A percentile compares a stretch with the other conserved stretches of the same genome.
These are phyloP conservation scores for Fusarium albosuccineum DNA, from an alignment of 2,329 filamentous ascomycete genomes.

Conservation along the genomic window DNA sequence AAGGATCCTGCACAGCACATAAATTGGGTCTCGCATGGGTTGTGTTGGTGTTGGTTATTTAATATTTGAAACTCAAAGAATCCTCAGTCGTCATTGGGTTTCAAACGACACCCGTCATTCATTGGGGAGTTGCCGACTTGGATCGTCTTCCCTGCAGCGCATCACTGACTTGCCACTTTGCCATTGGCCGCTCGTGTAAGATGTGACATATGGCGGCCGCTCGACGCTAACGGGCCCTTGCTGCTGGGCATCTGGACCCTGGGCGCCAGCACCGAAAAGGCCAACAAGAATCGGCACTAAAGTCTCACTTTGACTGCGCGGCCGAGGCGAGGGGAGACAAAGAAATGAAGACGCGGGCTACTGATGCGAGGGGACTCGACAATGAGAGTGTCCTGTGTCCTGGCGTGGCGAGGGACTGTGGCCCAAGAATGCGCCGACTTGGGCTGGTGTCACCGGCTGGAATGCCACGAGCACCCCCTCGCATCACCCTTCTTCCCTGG, in stretches of 20 bases:
- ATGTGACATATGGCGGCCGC: conserved; percentile 12
- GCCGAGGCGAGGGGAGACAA: conserved; percentile 3
- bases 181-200: conserved; percentile 18
- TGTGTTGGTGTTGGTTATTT: conserved; percentile 9
- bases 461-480: conserved; percentile 3
- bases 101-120: not conserved
- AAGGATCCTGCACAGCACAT: not conserved
- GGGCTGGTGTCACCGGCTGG: conserved; percentile 6
- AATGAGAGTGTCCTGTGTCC: no score
- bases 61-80: not conserved
- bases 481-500: not conserved
- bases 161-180: conserved; percentile 2
- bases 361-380: not conserved
- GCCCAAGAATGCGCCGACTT: conserved; percentile 1
- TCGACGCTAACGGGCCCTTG: not conserved
- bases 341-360: conserved; percentile 22
- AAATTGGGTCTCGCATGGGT: not conserved
- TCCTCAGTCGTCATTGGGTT: conserved; percentile 7
- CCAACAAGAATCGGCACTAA: conserved; percentile 6
- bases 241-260: not conserved
- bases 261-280: not conserved
- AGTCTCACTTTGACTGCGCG: conserved; percentile 9
- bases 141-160: conserved; percentile 30
- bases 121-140: conserved; percentile 8
- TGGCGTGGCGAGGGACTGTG: not conserved